Evolutionary conservation across 2,329 filamentous ascomycete species (phyloP), one percentile per base, ranked within the genome.

Genomic region (Seiridium unicorne): DNA sequence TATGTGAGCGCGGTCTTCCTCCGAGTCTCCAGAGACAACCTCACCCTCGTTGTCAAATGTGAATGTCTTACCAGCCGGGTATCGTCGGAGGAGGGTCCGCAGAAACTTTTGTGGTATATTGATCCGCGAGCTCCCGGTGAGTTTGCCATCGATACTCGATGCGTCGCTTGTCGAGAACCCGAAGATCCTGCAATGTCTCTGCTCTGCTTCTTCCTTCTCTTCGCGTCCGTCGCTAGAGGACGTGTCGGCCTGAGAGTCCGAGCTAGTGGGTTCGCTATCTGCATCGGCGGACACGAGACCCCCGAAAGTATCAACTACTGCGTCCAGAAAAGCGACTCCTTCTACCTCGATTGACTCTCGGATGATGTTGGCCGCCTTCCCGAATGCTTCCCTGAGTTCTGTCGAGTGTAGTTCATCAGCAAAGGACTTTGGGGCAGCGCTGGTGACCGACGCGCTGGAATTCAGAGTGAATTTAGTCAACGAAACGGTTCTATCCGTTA

Each of bases 41-140:
- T 72, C 68, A 0, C 78, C 79, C 9, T 74, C 65, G 4, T 70
- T 70, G 11, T 75, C 76, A 36, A 78, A 79, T 54, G 76, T 77
- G 61, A 81, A 83, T 1, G 82, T 72, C 54, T 76, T 76, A 0
- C 81, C 82, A 7, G 72, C 67, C 0, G 80, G 80, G 59, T 84
- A 79, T 1, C 76, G 70, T 10, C 73, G 73, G 1, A 83, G 66
- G 5, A 84, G 72, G 2, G 69, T 70, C 1, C 71, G 66, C 2
- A 84, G 68, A 11, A 80, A 73, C 4, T 63, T 69, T 55, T 80
- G 76, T 0, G 76, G 71, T 1, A 82, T 60, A 2, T 65, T 64
- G 8, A 66, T 60, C 4, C 65, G 59, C 8, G 65, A 59, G 36
- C 40, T 44, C n/a, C 35, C 6, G 5, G 18, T 40, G 51, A 11